phyloP scores from a whole-genome alignment of 768 basidiomycete genomes.

The Russula emetica region DNA sequence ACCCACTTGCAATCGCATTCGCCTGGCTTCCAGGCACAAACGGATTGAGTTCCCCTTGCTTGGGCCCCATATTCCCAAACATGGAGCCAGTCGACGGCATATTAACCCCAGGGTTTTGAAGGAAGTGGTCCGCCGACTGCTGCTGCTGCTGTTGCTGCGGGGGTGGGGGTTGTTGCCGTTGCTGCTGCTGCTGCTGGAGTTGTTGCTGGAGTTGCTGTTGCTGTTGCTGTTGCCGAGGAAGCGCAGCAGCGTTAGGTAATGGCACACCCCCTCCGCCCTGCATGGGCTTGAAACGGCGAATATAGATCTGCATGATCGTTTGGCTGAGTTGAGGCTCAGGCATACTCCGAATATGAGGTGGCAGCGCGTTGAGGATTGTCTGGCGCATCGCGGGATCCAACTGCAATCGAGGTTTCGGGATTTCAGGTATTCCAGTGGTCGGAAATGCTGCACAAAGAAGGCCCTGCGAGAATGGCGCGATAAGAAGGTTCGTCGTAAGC shows the following conservation, averaged over 20 bases:
- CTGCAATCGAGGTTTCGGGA: constrained; percentile 12
- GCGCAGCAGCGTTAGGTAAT: background rate
- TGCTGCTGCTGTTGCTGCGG: constrained; percentile 20
- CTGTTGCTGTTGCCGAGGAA: constrained; percentile 6
- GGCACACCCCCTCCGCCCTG: constrained; percentile 9
- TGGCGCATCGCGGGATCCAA: constrained; percentile 10
- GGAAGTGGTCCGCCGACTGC: constrained; percentile 7
- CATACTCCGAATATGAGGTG: background rate
- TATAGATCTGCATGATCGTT: constrained; percentile 8
- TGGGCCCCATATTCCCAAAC: constrained; percentile 21
- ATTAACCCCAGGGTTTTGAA: constrained; percentile 10
- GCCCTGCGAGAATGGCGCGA: constrained; percentile 22
- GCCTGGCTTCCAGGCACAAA: constrained; percentile 26
- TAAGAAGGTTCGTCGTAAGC: constrained; percentile 20
- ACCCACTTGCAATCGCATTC: constrained; percentile 20
- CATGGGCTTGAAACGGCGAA: constrained; percentile 1
- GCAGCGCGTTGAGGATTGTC: constrained; percentile 12
- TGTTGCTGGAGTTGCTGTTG: background rate
- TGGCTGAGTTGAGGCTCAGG: constrained; percentile 16
- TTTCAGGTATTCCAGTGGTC: constrained; percentile 20
- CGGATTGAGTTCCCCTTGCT: constrained; percentile 26
- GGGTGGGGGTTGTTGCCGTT: constrained; percentile 13
- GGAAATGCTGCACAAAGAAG: constrained; percentile 25
- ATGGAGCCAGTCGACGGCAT: constrained; percentile 6
- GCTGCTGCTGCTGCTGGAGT: constrained; percentile 12